phyloP scores from a whole-genome alignment of 192 early-diverging fungal genomes.

The Coemansia sp. region DNA sequence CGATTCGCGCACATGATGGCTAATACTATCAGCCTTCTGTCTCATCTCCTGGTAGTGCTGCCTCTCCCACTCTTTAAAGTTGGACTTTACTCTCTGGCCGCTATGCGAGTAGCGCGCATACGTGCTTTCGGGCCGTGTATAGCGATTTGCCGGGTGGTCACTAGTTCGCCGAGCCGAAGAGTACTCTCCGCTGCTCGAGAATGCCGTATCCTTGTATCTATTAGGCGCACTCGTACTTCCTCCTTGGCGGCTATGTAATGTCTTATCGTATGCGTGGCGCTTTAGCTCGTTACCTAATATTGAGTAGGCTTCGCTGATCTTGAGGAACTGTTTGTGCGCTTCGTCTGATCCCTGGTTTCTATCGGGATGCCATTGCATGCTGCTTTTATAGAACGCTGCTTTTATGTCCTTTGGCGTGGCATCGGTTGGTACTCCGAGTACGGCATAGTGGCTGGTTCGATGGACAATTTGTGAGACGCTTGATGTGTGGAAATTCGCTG shows the following conservation, averaged over 20 bases:
- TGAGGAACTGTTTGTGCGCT: constrained; percentile 71
- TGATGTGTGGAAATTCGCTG: constrained; percentile 25
- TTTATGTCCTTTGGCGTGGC: constrained; percentile 46
- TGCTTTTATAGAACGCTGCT: constrained; percentile 45
- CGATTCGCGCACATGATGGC: constrained; percentile 16
- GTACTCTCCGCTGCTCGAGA: constrained; percentile 51
- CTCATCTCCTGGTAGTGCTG: constrained; percentile 46
- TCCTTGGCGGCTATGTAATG: constrained; percentile 34
- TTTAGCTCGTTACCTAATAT: constrained; percentile 70
- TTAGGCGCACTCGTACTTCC: constrained; percentile 4
- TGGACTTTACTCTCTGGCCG: constrained; percentile 21
- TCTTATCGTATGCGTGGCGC: constrained; percentile 77
- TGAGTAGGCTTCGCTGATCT: constrained; percentile 87
- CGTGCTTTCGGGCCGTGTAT: constrained; percentile 26
- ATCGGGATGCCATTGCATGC: constrained; percentile 84
- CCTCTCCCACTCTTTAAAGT: constrained; percentile 57
- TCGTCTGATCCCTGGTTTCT: constrained; percentile 67
- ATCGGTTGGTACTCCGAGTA: constrained; percentile 28
- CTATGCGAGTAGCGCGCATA: constrained; percentile 21
- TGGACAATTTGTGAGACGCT: constrained; percentile 15
- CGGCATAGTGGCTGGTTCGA: constrained; percentile 39
- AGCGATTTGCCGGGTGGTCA: not conserved
- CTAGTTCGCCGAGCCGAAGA: constrained; percentile 24
- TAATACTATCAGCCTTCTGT: constrained; percentile 30
- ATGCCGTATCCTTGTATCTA: constrained; percentile 35